phyloP scores from a whole-genome alignment of 768 basidiomycete genomes.

The Podaxis rugospora region DNA sequence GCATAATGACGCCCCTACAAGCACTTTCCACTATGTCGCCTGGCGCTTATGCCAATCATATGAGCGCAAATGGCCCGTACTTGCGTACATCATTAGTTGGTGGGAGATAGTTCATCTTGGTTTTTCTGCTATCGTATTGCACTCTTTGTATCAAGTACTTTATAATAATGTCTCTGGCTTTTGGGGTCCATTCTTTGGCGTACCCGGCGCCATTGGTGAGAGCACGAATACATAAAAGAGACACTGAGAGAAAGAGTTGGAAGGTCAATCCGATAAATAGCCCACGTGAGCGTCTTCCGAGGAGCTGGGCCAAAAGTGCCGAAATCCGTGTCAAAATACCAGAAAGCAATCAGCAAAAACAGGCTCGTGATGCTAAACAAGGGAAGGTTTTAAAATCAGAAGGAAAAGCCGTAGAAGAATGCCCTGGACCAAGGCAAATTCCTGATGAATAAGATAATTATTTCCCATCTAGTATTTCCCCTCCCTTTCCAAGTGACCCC shows the following conservation, averaged over 20 bases:
- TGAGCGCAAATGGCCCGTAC: conserved; percentile 58
- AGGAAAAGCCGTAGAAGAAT: neutral
- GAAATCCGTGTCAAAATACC: conserved; percentile 2
- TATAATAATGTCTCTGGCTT: conserved; percentile 2
- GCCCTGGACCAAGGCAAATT: neutral
- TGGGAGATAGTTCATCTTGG: conserved; percentile 31
- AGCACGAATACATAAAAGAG: neutral
- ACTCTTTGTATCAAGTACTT: conserved; percentile 3
- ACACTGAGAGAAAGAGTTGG: neutral
- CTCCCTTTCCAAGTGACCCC: neutral
- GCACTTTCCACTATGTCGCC: conserved; percentile 41
- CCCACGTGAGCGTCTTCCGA: neutral
- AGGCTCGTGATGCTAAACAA: neutral
- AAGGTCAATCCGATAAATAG: neutral
- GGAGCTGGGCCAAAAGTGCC: neutral
- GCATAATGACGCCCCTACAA: conserved; percentile 45
- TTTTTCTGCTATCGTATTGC: conserved; percentile 14
- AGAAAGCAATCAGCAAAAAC: neutral
- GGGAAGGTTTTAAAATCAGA: neutral
- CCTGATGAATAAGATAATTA: neutral
- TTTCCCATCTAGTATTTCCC: neutral
- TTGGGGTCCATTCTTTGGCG: neutral
- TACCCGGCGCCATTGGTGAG: no score
- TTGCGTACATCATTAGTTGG: conserved; percentile 60
- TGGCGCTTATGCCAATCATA: conserved; percentile 37